Percentiles rank a stretch among this genome's conserved stretches.
Conservation (phyloP, 2,329 filamentous ascomycete genomes). For the Bipolaris oryzae region DNA sequence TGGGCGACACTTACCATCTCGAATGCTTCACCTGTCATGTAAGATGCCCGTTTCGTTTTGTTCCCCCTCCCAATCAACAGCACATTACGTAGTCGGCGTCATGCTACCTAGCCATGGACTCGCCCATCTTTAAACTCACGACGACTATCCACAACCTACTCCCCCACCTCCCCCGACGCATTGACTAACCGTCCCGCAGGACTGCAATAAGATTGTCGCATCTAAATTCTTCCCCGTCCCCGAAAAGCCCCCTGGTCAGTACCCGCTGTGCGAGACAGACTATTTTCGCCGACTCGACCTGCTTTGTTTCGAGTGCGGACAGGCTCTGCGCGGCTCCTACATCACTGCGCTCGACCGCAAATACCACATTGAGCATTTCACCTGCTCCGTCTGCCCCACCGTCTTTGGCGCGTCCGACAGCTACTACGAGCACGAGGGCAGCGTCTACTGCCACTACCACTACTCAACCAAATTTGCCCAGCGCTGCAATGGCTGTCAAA, state of each 20-base stretch:
- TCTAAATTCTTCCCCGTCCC: slow-evolving; percentile 99
- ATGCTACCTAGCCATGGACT: background rate
- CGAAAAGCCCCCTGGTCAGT: slow-evolving; percentile 85
- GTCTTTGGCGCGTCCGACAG: slow-evolving; percentile 98
- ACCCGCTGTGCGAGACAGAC: slow-evolving; percentile 94
- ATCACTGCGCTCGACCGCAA: slow-evolving; percentile 97
- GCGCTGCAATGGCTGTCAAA: slow-evolving; percentile 94
- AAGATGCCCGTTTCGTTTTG: slow-evolving; percentile 31
- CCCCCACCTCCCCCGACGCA: background rate
- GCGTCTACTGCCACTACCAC: slow-evolving; percentile 98
- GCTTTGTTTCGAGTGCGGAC: slow-evolving; percentile 89
- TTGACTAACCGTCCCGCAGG: slow-evolving; percentile 59
- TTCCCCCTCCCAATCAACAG: background rate
- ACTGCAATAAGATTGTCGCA: slow-evolving; percentile 94
- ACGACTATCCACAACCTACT: background rate
- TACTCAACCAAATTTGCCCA: slow-evolving; percentile 98
- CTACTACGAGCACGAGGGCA: slow-evolving; percentile 96
- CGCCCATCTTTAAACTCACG: background rate
- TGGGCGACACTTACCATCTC: slow-evolving; percentile 93
- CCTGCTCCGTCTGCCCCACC: slow-evolving; percentile 93
- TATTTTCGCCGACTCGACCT: slow-evolving; percentile 93
- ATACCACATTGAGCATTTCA: slow-evolving; percentile 97
- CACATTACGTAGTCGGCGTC: background rate
- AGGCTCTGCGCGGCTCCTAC: slow-evolving; percentile 92
- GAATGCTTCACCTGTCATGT: slow-evolving; percentile 98